Base-by-base conservation (phyloP, 805 yeast genomes). In the Ogataea saltuana region DNA sequence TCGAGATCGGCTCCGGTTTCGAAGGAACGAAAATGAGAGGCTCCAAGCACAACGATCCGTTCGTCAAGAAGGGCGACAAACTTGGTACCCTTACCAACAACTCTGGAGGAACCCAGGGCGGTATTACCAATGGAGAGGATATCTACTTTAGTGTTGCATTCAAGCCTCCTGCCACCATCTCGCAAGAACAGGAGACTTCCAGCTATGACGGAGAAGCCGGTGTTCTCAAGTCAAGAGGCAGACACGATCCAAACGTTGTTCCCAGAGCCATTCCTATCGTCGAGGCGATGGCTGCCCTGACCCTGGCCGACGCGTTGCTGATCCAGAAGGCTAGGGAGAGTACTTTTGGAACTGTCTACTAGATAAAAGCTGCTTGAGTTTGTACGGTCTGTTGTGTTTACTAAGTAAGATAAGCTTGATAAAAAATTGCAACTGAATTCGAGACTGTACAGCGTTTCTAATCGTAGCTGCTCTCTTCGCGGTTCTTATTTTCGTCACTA, bases 191-290 rank as follows among this genome's bases (percentile, higher is more conserved):
- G 72, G 68, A 74, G 31, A 93, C 99, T 13, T 79, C 88, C 20
- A 78, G 93, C 36, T 93, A 90, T 69, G 90, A 86, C 19, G 99
- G 99, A 58, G 75, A 77, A 54, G 80, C 71, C 39, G 99, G 99
- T 61, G 80, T 83, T 8, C 74, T 93, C 47, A 96, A 93, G 41
- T 97, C 99, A 26, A 83, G 91, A 65, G 99, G 99, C 44, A 86
- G 99, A 76, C 99, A 93, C 61, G 99, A 93, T 64, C 99, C 99
- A 25, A 88, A 90, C 59, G 99, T 93, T 42, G 95, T 95, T 16
- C 99, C 99, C 53, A 82, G 99, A 67, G 99, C 99, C 29, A 88
- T 93, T 48, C 98, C 99, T 40, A 93, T 93, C 59, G 98, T 93
- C 22, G 99, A 93, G 72, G 88, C 98, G 30, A 91, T 93, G 98